Conservation (phyloP, 148 eudicot species). For the Dysphania ambrosioides region DNA sequence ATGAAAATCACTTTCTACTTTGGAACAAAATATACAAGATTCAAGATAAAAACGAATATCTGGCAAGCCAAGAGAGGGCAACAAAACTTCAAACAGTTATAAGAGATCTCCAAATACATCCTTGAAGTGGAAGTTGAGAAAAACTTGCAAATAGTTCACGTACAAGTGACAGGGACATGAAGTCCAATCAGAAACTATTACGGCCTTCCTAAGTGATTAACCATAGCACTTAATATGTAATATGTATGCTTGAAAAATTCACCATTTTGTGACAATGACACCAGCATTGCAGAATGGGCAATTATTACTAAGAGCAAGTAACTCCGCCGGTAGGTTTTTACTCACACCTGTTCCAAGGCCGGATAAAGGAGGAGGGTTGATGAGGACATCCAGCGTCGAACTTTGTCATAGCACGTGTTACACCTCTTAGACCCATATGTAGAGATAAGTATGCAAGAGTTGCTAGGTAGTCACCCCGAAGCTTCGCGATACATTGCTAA, state of each 20-base stretch:
- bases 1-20: not conserved
- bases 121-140: not conserved
- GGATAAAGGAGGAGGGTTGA: too few species aligned
- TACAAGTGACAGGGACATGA: not conserved
- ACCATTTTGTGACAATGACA: not conserved
- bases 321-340: too few species aligned
- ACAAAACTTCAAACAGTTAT: not conserved
- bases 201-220: not conserved
- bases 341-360: too few species aligned
- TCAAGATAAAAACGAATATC: not conserved
- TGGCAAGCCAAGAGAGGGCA: not conserved
- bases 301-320: not conserved
- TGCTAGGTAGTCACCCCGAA: too few species aligned
- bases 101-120: not conserved
- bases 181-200: not conserved
- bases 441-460: too few species aligned
- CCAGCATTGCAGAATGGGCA: not conserved
- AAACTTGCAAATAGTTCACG: not conserved
- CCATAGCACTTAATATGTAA: not conserved
- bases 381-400: too few species aligned
- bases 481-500: too few species aligned
- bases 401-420: too few species aligned
- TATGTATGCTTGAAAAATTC: not conserved
- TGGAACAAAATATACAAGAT: not conserved
- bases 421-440: too few species aligned